Conservation (phyloP, 106 monocot species). For the Allium sativum region DNA sequence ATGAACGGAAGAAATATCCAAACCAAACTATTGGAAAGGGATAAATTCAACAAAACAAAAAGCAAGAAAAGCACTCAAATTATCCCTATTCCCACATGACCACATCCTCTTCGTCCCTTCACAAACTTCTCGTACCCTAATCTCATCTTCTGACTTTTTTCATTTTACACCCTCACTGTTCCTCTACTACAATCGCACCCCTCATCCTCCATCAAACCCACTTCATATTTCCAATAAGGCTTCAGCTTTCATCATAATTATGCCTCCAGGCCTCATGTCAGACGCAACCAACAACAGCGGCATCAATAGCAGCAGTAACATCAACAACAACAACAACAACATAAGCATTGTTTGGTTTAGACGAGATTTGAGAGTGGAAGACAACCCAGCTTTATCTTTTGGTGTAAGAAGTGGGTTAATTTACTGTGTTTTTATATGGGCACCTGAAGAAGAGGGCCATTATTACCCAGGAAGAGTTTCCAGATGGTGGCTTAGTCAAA, state of each 20-base stretch:
- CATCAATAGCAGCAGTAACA: not conserved
- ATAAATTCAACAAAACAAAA: not conserved
- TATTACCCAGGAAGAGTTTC: conserved; percentile 89
- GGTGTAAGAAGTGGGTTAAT: conserved; percentile 65
- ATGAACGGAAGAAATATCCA: too few relatives aligned
- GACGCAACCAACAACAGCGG: conserved; percentile 2
- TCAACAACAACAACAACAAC: not conserved
- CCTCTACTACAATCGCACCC: not conserved
- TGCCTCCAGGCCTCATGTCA: conserved; percentile 4
- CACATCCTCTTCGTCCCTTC: conserved; percentile 4
- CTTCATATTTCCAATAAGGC: not conserved
- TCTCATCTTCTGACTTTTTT: not conserved
- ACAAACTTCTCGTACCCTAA: not conserved
- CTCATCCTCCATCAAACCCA: not conserved
- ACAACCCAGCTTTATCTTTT: conserved; percentile 85
- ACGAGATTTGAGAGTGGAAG: conserved; percentile 84
- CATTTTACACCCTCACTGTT: not conserved
- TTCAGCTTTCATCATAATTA: not conserved
- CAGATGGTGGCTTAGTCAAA: conserved; percentile 87
- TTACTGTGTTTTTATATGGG: conserved; percentile 69
- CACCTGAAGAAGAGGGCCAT: conserved; percentile 77
- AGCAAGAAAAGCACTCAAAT: not conserved
- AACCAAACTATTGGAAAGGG: not conserved
- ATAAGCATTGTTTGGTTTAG: conserved; percentile 82
- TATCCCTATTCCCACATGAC: conserved; percentile 3